Conservation (phyloP, 169 alveolate genomes). For the Plasmodium malariae region DNA sequence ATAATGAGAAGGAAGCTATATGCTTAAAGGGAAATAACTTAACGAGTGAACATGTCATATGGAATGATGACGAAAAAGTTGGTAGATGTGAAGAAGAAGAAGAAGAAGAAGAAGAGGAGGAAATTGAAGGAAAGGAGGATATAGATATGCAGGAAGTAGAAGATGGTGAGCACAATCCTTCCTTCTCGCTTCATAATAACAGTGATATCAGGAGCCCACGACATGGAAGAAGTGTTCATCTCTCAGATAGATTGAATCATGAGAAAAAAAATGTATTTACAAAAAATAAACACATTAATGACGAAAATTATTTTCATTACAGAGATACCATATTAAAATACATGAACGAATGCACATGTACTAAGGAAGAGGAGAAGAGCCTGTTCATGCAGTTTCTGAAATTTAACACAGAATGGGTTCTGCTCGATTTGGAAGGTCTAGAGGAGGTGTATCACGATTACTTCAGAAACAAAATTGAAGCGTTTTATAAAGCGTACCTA, state of each 20-base stretch:
- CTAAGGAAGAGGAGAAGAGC: slow-evolving; percentile 44
- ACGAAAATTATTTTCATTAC: slow-evolving; percentile 23
- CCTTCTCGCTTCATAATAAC: too few relatives aligned
- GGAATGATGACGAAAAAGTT: background rate
- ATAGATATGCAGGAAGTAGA: slow-evolving; percentile 9
- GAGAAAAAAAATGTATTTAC: background rate
- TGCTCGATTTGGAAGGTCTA: slow-evolving; percentile 30
- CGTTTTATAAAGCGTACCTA: slow-evolving; percentile 46
- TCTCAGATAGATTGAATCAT: background rate
- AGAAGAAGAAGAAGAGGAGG: background rate
- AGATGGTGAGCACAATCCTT: too few relatives aligned
- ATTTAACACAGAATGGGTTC: slow-evolving; percentile 60
- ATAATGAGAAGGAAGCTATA: background rate
- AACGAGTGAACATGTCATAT: background rate
- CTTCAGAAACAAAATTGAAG: slow-evolving; percentile 51
- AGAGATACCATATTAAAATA: slow-evolving; percentile 46
- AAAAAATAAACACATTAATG: slow-evolving; percentile 2
- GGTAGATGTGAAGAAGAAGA: background rate
- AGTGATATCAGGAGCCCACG: background rate
- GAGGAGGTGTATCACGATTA: slow-evolving; percentile 47
- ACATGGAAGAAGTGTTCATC: background rate
- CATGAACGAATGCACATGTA: slow-evolving; percentile 42
- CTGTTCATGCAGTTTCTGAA: slow-evolving; percentile 28
- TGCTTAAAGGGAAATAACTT: too few relatives aligned
- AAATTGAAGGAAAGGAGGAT: background rate